These are phyloP conservation scores for Penicillium alfredii DNA, from an alignment of 495 filamentous ascomycete genomes.

Conservation along the genomic window DNA sequence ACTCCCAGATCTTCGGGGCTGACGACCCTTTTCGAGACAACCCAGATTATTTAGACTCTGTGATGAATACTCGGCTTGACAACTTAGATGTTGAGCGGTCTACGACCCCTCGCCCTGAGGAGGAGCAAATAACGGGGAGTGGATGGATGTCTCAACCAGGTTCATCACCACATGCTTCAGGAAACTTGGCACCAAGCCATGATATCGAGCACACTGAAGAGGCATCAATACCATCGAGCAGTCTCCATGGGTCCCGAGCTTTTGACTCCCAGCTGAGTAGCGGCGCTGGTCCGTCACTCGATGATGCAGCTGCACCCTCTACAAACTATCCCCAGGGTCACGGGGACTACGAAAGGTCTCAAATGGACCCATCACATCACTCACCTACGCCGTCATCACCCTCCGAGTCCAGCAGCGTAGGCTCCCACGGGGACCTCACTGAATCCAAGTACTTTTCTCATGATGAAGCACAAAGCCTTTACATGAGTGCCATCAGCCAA, in stretches of 20 bases:
- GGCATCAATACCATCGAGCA: not conserved
- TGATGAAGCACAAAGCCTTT: conserved; percentile 93
- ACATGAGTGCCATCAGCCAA: conserved; percentile 70
- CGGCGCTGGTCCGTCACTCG: conserved; percentile 1
- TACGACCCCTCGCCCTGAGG: conserved; percentile 5
- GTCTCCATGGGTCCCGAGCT: not conserved
- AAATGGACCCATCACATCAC: conserved; percentile 3
- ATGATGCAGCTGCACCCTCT: not conserved
- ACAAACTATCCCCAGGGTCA: not conserved
- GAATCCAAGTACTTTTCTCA: conserved; percentile 81
- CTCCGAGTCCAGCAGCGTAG: conserved; percentile 22
- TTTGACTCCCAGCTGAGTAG: conserved; percentile 4
- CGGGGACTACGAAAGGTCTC: conserved; percentile 2
- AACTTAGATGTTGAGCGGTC: conserved; percentile 32
- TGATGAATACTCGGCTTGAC: conserved; percentile 42
- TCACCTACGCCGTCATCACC: conserved; percentile 11
- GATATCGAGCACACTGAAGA: conserved; percentile 1
- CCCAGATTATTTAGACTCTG: conserved; percentile 45
- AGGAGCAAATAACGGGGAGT: conserved; percentile 1
- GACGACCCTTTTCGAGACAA: conserved; percentile 39
- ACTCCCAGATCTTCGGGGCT: conserved; percentile 26
- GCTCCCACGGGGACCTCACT: conserved; percentile 47
- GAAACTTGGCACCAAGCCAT: conserved; percentile 1
- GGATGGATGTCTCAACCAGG: no score
- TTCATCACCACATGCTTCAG: not conserved